Evolutionary conservation across 2,329 filamentous ascomycete species (phyloP).

Genomic region (Gnomoniopsis smithogilvyi): DNA sequence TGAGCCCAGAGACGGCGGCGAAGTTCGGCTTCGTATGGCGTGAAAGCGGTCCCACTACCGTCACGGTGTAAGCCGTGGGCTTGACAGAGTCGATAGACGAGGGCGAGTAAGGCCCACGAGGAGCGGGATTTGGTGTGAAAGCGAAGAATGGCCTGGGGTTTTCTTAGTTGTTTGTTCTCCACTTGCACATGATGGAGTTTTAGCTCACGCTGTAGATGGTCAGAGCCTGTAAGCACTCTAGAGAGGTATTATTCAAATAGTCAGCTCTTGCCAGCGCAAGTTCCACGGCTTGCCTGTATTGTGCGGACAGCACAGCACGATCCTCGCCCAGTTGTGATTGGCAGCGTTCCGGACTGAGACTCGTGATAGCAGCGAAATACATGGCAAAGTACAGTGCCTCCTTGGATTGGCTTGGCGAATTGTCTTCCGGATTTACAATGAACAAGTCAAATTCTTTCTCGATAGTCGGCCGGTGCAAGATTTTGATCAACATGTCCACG

Average conservation of each 20-base stretch:
- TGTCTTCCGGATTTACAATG: conserved; percentile 20
- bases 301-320: conserved; percentile 28
- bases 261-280: conserved; percentile 38
- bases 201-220: conserved; percentile 35
- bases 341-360: conserved; percentile 30
- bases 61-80: conserved; percentile 41
- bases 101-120: conserved; percentile 38
- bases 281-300: conserved; percentile 34
- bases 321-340: conserved; percentile 30
- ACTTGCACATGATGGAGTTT: too few species aligned
- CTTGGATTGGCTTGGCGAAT: conserved; percentile 18
- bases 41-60: conserved; percentile 31
- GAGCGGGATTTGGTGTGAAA: conserved; percentile 33
- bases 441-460: conserved; percentile 27
- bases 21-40: conserved; percentile 56
- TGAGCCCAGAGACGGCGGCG: conserved; percentile 61
- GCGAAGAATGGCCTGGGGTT: conserved; percentile 33
- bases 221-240: conserved; percentile 39
- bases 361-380: conserved; percentile 38
- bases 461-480: conserved; percentile 41
- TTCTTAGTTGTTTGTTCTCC: too few species aligned
- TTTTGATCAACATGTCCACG: conserved; percentile 42
- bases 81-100: conserved; percentile 42
- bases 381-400: conserved; percentile 41
- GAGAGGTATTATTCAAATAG: conserved; percentile 37